Evolutionary conservation across 805 yeast species (phyloP).

Genomic region (Jamesozyma spencerorum): DNA sequence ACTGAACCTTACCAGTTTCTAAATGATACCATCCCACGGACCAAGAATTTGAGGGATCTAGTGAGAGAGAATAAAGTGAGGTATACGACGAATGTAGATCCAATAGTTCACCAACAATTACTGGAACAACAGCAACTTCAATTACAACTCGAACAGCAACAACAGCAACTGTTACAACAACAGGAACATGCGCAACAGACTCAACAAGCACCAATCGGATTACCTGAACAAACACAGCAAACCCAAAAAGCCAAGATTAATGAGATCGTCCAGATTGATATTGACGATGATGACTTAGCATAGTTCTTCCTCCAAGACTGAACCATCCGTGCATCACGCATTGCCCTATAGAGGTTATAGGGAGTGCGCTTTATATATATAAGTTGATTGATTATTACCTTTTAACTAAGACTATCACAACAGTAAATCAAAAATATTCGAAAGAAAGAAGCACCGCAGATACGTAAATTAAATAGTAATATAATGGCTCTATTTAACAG

Average conservation of each 20-base stretch:
- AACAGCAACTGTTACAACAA: neutral
- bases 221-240: neutral
- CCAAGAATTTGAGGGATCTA: constrained; percentile 16
- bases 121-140: neutral
- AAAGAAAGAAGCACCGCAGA: too few species aligned
- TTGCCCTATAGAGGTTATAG: too few species aligned
- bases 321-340: constrained; percentile 1
- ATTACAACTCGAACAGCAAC: neutral
- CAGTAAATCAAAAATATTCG: too few species aligned
- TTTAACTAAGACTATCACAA: too few species aligned
- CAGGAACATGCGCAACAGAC: neutral
- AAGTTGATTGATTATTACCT: neutral
- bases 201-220: neutral
- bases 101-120: constrained; percentile 1
- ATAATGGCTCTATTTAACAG: constrained; percentile 3
- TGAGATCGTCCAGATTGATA: constrained; percentile 3
- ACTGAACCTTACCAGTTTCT: constrained; percentile 18
- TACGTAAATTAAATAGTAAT: neutral
- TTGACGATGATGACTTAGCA: constrained; percentile 1
- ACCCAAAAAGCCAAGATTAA: neutral
- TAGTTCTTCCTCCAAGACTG: too few species aligned
- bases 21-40: constrained; percentile 21
- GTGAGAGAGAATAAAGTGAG: constrained; percentile 23
- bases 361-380: neutral
- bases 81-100: constrained; percentile 11